Evolutionary conservation across 176 grass and related monocot species (phyloP), one percentile per base, ranked within the genome.

Genomic region (Poa pratensis): DNA sequence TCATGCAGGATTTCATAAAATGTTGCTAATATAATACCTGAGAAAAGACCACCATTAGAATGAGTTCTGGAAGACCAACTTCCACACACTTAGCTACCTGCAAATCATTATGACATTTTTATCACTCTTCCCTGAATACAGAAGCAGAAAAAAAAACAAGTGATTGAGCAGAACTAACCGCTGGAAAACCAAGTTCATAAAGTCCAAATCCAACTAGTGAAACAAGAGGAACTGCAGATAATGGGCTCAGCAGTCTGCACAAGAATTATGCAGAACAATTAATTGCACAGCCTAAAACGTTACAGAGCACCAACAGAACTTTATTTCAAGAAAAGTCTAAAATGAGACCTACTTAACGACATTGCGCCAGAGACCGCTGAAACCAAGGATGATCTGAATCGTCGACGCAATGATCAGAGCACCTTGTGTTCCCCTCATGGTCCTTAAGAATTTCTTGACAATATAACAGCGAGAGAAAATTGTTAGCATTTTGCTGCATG

Each of bases 51-150:
- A 99, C 71, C 78, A 99, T 53, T 5, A 99, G 68, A 30, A 99
- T 68, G 13, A 99, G 51, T 75, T 94, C 87, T 20, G 97, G 97
- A 61, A 99, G 88, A 17, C 97, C 94, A 80, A 99, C 58, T 88
- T 99, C 97, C n/a, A 99, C 84, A 22, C 97, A 99, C 80, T 99
- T 99, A 0, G 94, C 91, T 66, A 96, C 97, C 97, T 99, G 69
- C 34, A 85, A 79, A 77, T 80, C 20, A 84, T 42, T 4, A 54
- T 35, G 79, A 9, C 64, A 9, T 3, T 20, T 77, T 22, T 1
- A 71, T 62, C 68, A 63, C 7, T 69, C 27, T 23, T 14, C 3
- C 24, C 34, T 32, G 16, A 76, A 62, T 26, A 70, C 43, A 53
- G 9, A 80, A 60, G 69, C 80, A 84, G 4, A 50, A 12, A 22